Evolutionary conservation across 768 basidiomycete species (phyloP).

Genomic region (Chiua virens): DNA sequence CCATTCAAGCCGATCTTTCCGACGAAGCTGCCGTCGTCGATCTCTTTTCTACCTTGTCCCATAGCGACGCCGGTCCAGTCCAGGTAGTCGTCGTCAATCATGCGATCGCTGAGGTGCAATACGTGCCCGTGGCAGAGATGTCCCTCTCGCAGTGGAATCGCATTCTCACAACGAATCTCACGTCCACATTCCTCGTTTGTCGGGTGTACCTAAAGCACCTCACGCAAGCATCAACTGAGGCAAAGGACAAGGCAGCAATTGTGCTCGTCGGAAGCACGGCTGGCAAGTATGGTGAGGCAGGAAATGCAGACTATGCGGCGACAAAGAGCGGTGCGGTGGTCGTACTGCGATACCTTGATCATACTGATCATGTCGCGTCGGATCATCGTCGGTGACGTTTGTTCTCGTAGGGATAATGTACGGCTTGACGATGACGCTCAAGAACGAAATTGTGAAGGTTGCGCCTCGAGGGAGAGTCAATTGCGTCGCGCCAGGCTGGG

Average conservation of each 20-base stretch:
- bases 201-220: conserved; percentile 57
- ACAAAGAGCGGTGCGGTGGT: conserved; percentile 57
- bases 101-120: conserved; percentile 42
- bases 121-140: conserved; percentile 55
- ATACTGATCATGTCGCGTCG: neutral
- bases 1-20: conserved; percentile 54
- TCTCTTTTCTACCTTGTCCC: conserved; percentile 43
- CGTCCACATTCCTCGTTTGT: conserved; percentile 61
- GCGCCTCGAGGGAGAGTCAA: conserved; percentile 69
- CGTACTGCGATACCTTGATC: neutral
- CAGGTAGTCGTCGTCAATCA: conserved; percentile 66
- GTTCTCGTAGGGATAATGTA: conserved; percentile 61
- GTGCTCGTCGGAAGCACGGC: conserved; percentile 67
- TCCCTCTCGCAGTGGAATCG: conserved; percentile 58
- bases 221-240: conserved; percentile 31
- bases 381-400: no score
- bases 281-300: conserved; percentile 69
- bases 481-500: conserved; percentile 64
- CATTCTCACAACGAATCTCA: conserved; percentile 61
- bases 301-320: conserved; percentile 61
- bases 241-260: conserved; percentile 55
- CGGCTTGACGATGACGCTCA: conserved; percentile 61
- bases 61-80: conserved; percentile 38
- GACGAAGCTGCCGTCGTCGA: conserved; percentile 49
- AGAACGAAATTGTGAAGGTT: conserved; percentile 77